phyloP scores from a whole-genome alignment of 345 rosid genomes.

The Eucalyptus marginata region DNA sequence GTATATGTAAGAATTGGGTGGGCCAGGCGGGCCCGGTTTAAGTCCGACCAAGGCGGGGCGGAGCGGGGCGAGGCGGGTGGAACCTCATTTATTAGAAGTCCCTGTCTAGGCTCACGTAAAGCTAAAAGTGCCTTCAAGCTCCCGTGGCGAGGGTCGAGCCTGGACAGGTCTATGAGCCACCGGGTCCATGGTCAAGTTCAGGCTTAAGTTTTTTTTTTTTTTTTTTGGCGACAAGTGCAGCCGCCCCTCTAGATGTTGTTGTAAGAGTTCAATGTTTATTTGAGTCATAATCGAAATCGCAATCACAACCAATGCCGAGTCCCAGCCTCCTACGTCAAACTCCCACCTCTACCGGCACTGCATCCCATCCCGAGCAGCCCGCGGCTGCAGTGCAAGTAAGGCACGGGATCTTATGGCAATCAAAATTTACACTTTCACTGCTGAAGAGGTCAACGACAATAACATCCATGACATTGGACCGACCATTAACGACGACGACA shows the following conservation, averaged over 20 bases:
- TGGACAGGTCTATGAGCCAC: background rate
- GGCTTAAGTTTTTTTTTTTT: too few species aligned
- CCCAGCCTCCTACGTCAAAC: too few species aligned
- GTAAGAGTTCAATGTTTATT: background rate
- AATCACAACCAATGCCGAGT: too few species aligned
- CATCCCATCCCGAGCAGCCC: too few species aligned
- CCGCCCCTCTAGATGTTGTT: background rate
- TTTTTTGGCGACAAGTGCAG: background rate
- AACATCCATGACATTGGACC: background rate
- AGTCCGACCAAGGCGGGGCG: background rate
- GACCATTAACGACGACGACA: background rate
- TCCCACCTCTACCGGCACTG: too few species aligned
- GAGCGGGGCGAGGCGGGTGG: too few species aligned
- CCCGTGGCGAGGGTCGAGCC: background rate
- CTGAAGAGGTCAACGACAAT: background rate
- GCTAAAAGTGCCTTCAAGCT: background rate
- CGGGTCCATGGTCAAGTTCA: background rate
- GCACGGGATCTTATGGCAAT: background rate
- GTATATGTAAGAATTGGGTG: background rate
- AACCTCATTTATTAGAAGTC: background rate
- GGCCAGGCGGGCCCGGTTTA: rapidly evolving
- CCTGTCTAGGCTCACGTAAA: background rate
- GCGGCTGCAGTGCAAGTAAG: too few species aligned
- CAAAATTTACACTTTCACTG: background rate
- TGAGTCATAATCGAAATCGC: too few species aligned